These are phyloP conservation scores for Boletellus sp. DNA, from an alignment of 768 basidiomycete species.

Conservation along the genomic window DNA sequence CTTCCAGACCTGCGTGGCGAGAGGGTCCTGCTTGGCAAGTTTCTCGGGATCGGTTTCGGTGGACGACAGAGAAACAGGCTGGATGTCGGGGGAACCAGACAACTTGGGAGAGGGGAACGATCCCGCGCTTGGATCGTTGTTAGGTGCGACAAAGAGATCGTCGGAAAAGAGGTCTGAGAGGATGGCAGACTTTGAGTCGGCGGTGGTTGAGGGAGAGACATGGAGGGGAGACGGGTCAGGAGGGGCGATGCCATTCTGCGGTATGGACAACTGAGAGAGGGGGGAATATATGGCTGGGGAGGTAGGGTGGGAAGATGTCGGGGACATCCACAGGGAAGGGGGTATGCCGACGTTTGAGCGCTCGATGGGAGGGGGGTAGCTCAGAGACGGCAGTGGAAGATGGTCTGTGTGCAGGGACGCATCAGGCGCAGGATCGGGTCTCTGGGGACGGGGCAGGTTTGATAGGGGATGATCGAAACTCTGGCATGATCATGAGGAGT, in stretches of 20 bases:
- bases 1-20: conserved; percentile 96
- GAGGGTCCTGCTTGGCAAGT: conserved; percentile 79
- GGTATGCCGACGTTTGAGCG: conserved; percentile 55
- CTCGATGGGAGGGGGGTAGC: conserved; percentile 38
- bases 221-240: conserved; percentile 35
- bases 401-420: conserved; percentile 7
- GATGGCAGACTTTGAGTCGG: conserved; percentile 58
- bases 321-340: conserved; percentile 85
- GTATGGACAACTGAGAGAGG: conserved; percentile 36
- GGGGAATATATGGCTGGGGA: conserved; percentile 41
- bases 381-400: conserved; percentile 13
- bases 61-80: conserved; percentile 37
- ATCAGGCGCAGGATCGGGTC: conserved; percentile 10
- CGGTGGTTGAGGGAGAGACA: conserved; percentile 39
- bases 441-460: conserved; percentile 8
- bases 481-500: conserved; percentile 9
- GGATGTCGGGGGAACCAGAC: conserved; percentile 68
- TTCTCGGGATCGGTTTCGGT: conserved; percentile 56
- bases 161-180: conserved; percentile 70
- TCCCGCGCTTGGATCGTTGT: conserved; percentile 38
- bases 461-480: conserved; percentile 19
- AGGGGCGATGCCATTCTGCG: conserved; percentile 29
- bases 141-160: conserved; percentile 48
- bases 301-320: conserved; percentile 47
- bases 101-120: conserved; percentile 62